Evolutionary conservation across 257 asterid genomes (phyloP).

Genomic region (Nicotiana otophora): DNA sequence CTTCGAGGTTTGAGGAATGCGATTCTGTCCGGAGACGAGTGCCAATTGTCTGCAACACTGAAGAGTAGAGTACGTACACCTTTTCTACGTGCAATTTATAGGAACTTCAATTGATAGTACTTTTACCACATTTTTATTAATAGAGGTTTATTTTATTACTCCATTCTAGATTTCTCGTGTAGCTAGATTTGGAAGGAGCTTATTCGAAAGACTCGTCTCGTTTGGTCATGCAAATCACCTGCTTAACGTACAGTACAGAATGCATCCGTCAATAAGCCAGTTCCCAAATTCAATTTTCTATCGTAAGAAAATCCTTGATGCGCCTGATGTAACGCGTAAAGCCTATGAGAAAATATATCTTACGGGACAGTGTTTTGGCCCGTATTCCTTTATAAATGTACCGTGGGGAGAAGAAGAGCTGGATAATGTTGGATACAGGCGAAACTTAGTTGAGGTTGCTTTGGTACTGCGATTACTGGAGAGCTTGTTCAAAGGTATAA

Average conservation of each 20-base stretch:
- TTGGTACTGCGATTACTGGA: constrained; percentile 37
- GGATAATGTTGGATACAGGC: constrained; percentile 38
- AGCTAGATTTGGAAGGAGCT: not conserved
- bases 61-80: constrained; percentile 5
- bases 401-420: constrained; percentile 42
- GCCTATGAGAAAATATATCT: constrained; percentile 23
- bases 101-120: not conserved
- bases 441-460: constrained; percentile 61
- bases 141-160: not conserved
- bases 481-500: constrained; percentile 44
- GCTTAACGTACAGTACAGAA: constrained; percentile 14
- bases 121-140: not conserved
- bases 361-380: constrained; percentile 43
- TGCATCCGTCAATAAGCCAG: constrained; percentile 16
- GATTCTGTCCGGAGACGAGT: constrained; percentile 9
- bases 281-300: constrained; percentile 13
- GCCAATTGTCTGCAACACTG: not conserved
- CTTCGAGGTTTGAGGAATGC: not conserved
- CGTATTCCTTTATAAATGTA: constrained; percentile 53
- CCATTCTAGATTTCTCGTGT: not conserved
- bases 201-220: constrained; percentile 7
- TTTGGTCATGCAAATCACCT: constrained; percentile 8
- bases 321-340: not conserved
- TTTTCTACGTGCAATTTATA: not conserved
- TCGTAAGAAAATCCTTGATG: not conserved